A percentile compares a stretch with the other conserved stretches of the same genome.
These are phyloP conservation scores for Phoenix roebelenii DNA, from an alignment of 176 grass and related monocot genomes.

Conservation along the genomic window DNA sequence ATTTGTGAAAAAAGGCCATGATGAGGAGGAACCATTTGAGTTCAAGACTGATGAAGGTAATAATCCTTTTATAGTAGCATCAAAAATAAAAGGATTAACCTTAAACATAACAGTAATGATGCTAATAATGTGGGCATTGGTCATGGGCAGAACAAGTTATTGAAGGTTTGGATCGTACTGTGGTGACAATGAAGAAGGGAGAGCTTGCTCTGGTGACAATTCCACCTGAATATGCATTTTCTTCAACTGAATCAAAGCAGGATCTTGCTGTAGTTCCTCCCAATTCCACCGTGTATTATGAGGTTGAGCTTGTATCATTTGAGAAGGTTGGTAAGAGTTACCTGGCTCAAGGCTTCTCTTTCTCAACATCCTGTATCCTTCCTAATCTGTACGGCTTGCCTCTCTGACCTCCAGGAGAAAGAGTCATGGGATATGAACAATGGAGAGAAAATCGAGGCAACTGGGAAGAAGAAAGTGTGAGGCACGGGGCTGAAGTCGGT, in stretches of 20 bases:
- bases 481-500: too few relatives aligned
- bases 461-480: slow-evolving; percentile 61
- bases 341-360: too few relatives aligned
- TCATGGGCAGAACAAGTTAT: slow-evolving; percentile 45
- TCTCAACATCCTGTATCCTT: too few relatives aligned
- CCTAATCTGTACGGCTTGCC: too few relatives aligned
- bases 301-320: slow-evolving; percentile 65
- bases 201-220: slow-evolving; percentile 66
- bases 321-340: slow-evolving; percentile 36
- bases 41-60: slow-evolving; percentile 20
- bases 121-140: too few relatives aligned
- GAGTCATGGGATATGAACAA: slow-evolving; percentile 70
- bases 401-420: slow-evolving; percentile 32
- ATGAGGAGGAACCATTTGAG: slow-evolving; percentile 13
- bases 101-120: too few relatives aligned
- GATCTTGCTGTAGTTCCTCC: slow-evolving; percentile 51
- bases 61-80: too few relatives aligned
- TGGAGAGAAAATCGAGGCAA: slow-evolving; percentile 67
- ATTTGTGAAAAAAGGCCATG: slow-evolving; percentile 10
- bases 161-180: slow-evolving; percentile 67
- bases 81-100: too few relatives aligned
- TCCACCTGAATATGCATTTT: slow-evolving; percentile 55
- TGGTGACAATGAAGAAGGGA: slow-evolving; percentile 70
- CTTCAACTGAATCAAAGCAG: slow-evolving; percentile 44
- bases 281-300: slow-evolving; percentile 51